These are phyloP conservation scores for Trichoderma arundinaceum DNA, from an alignment of 2,329 filamentous ascomycete genomes.

Conservation along the genomic window DNA sequence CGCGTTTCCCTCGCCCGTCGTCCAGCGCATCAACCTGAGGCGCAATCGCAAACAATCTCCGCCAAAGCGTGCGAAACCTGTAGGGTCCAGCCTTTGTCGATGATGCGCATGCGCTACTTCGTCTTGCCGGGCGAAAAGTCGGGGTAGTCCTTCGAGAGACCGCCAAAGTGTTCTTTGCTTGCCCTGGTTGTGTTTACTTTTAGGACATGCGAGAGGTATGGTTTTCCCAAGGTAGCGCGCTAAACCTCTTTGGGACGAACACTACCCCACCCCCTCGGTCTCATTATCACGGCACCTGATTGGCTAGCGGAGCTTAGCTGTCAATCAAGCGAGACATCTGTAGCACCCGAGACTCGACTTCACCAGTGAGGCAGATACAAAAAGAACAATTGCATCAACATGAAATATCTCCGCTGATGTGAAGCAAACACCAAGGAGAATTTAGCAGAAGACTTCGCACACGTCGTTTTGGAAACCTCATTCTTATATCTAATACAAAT, in stretches of 20 bases:
- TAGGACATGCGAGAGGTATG: slow-evolving; percentile 25
- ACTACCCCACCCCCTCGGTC: slow-evolving; percentile 31
- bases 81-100: background rate
- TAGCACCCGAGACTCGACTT: background rate
- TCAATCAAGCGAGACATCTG: slow-evolving; percentile 5
- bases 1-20: slow-evolving; percentile 23
- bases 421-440: too few relatives aligned
- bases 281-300: slow-evolving; percentile 19
- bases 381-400: too few relatives aligned
- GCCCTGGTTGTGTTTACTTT: slow-evolving; percentile 30
- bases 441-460: too few relatives aligned
- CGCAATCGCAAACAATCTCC: slow-evolving; percentile 18
- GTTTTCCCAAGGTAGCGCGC: slow-evolving; percentile 22
- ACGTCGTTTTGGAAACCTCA: too few relatives aligned
- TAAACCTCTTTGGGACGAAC: background rate
- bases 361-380: background rate
- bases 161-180: slow-evolving; percentile 24
- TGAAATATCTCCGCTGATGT: too few relatives aligned
- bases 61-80: background rate
- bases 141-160: slow-evolving; percentile 17
- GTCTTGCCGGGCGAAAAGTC: slow-evolving; percentile 1
- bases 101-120: slow-evolving; percentile 24
- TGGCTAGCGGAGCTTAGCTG: slow-evolving; percentile 19
- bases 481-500: too few relatives aligned
- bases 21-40: slow-evolving; percentile 7